Evolutionary conservation across 2,329 filamentous ascomycete species (phyloP).

Genomic region (Thermothelomyces thermophilus): DNA sequence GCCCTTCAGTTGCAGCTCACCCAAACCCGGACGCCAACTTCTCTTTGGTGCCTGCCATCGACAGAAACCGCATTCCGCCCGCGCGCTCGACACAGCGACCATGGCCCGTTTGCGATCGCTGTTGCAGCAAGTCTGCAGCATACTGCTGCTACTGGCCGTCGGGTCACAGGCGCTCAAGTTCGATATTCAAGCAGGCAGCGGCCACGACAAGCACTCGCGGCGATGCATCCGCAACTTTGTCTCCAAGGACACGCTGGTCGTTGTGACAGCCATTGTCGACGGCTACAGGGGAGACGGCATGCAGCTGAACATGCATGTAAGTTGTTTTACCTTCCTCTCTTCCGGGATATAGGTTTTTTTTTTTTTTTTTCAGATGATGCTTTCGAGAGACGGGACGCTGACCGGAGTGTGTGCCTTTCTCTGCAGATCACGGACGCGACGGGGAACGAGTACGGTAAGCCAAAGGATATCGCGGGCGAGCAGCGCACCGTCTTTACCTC

Average conservation of each 20-base stretch:
- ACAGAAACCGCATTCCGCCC: not conserved
- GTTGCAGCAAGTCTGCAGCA: slow-evolving; percentile 53
- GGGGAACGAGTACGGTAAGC: slow-evolving; percentile 90
- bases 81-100: slow-evolving; percentile 20
- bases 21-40: not conserved
- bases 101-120: slow-evolving; percentile 48
- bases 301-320: slow-evolving; percentile 86
- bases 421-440: slow-evolving; percentile 90
- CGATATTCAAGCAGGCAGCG: slow-evolving; percentile 67
- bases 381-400: slow-evolving; percentile 12
- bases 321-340: slow-evolving; percentile 29
- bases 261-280: slow-evolving; percentile 83
- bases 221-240: slow-evolving; percentile 97
- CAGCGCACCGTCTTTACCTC: slow-evolving; percentile 91
- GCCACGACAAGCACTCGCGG: slow-evolving; percentile 57
- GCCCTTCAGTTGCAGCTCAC: slow-evolving; percentile 7
- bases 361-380: no score
- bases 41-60: slow-evolving; percentile 6
- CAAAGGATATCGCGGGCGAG: slow-evolving; percentile 87
- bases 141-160: slow-evolving; percentile 50
- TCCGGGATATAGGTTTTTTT: no score
- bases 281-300: slow-evolving; percentile 89
- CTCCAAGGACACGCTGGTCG: slow-evolving; percentile 82
- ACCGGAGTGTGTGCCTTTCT: no score
- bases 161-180: slow-evolving; percentile 75